Base-by-base conservation (phyloP, 148 eudicot genomes). In the Vaccinium corymbosum region DNA sequence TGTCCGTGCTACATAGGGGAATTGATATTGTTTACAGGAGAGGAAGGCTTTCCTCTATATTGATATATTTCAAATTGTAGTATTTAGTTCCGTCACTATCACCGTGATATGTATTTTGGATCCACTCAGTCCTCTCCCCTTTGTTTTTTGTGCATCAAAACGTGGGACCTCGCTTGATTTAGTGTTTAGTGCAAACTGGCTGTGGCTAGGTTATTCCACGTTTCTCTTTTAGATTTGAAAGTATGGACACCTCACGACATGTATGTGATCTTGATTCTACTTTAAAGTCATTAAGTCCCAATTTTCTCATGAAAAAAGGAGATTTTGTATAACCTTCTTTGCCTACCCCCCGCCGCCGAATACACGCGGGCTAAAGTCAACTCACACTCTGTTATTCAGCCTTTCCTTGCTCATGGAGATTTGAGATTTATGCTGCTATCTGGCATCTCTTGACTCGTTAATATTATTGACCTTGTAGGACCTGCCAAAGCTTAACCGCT, bases 401-500 rank as follows among this genome's bases (percentile, higher is more conserved):
- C 57, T 49, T 76, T 25, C 25, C 38, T 53, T 53, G 80, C n/a
- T 51, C 53, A 25, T 53, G 80, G 16, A 73, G 38, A 78, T 78
- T 52, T 53, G 59, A 29, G 20, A 25, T 52, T 78, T 52, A 25
- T 78, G 80, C 38, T 53, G 8, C 13, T 17, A 78, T 27, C 15
- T 11, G 52, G 12, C 0, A 15, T 12, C 14, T 20, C 2, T 10
- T 16, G 22, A 46, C 16, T 68, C 1, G 29, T 6, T 72, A 15
- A 29, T 32, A 0, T 72, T 32, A 2, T 35, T 72, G 51, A 68
- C 17, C 73, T 74, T 85, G 83, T 85, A 95, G 98, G 98, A 95
- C 88, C 76, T 89, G 87, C 98, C 97, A 82, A 95, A 95, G 84
- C 81, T 94, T 79, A 94, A 95, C 86, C 94, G 98, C 14, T 90